Evolutionary conservation across 139 green algal species (phyloP).

Genomic region (Desmodesmus armatus): DNA sequence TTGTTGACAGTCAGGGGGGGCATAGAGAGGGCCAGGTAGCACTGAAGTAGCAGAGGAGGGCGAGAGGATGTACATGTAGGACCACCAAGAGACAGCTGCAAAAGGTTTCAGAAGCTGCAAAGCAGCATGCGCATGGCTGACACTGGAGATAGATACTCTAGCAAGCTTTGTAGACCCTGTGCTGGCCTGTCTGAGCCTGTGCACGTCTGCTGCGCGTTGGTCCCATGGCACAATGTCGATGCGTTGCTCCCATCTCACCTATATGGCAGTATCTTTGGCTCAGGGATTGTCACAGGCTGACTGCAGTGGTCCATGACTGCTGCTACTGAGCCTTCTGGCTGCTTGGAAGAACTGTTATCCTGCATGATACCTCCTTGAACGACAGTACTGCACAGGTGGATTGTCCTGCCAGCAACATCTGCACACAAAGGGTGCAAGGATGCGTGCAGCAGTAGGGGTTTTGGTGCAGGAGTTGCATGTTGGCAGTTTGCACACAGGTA

Average conservation of each 20-base stretch:
- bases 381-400: too few relatives aligned
- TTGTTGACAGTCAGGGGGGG: neutral
- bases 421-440: too few relatives aligned
- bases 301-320: too few relatives aligned
- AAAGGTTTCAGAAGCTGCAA: neutral
- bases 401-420: too few relatives aligned
- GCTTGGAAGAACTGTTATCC: too few relatives aligned
- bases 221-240: neutral
- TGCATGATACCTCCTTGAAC: too few relatives aligned
- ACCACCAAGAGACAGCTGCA: neutral
- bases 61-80: neutral
- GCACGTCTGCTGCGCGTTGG: neutral
- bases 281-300: conserved; percentile 20
- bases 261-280: conserved; percentile 22
- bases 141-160: neutral
- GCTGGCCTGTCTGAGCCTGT: neutral
- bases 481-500: too few relatives aligned
- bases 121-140: neutral
- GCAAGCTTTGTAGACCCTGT: neutral
- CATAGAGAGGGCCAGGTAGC: neutral
- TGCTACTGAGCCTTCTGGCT: too few relatives aligned
- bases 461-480: too few relatives aligned
- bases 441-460: too few relatives aligned
- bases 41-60: neutral
- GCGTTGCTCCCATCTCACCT: neutral